These are phyloP conservation scores for Vitis rupestris DNA, from an alignment of 164 flowering plant genomes.

Conservation along the genomic window DNA sequence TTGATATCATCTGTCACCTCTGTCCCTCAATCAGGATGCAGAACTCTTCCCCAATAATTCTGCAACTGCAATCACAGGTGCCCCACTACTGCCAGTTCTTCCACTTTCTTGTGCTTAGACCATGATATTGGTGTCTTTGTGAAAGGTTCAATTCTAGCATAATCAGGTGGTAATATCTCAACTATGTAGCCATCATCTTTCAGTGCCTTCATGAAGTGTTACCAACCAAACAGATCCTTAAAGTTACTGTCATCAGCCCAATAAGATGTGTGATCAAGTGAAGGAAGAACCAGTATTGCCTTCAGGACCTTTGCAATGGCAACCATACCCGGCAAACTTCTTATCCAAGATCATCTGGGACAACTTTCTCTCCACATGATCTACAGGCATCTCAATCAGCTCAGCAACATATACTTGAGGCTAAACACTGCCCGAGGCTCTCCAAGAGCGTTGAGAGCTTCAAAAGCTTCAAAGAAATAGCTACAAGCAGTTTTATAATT, in stretches of 20 bases:
- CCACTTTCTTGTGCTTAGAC: no score
- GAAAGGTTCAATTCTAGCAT: constrained; percentile 68
- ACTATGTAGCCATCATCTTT: constrained; percentile 80
- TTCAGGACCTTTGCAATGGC: constrained; percentile 93
- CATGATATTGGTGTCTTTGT: constrained; percentile 91
- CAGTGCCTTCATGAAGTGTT: constrained; percentile 79
- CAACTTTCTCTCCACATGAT: constrained; percentile 63
- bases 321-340: constrained; percentile 84
- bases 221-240: constrained; percentile 95
- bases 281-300: constrained; percentile 98
- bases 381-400: constrained; percentile 56
- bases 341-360: constrained; percentile 73
- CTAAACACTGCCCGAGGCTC: constrained; percentile 61
- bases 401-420: constrained; percentile 60
- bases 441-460: constrained; percentile 69
- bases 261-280: constrained; percentile 92
- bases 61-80: no score
- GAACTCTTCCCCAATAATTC: no score
- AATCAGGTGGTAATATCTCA: constrained; percentile 68
- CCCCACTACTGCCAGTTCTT: no score
- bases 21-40: no score
- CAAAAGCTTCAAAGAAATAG: constrained; percentile 81
- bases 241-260: constrained; percentile 99
- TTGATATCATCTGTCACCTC: no score
- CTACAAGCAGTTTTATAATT: constrained; percentile 74